phyloP scores from a whole-genome alignment of 495 filamentous ascomycete genomes.

The Hypoxylon perforatum region DNA sequence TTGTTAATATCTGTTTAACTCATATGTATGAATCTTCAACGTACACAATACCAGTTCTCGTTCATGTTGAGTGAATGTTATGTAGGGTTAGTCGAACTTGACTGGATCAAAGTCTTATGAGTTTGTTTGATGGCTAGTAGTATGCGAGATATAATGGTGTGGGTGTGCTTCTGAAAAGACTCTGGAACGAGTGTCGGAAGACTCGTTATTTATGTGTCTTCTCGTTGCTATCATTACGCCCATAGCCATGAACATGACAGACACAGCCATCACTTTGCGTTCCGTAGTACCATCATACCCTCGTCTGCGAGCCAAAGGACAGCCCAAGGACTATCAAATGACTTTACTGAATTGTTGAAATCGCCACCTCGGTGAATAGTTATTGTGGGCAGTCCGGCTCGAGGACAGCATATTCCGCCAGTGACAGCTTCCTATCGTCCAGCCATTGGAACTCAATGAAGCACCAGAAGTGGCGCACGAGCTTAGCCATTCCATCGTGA shows the following conservation, averaged over 20 bases:
- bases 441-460: neutral
- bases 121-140: neutral
- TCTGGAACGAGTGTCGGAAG: neutral
- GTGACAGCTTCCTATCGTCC: neutral
- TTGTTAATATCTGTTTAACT: neutral
- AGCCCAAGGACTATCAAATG: conserved; percentile 11
- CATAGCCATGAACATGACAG: no score
- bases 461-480: neutral
- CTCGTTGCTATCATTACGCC: no score
- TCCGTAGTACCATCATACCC: neutral
- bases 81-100: neutral
- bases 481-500: conserved; percentile 9
- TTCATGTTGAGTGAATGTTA: neutral
- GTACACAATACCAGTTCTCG: conserved; percentile 8
- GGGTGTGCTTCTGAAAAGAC: neutral
- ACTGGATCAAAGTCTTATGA: neutral
- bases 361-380: conserved; percentile 9
- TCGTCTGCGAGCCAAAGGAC: conserved; percentile 4
- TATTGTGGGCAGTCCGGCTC: neutral
- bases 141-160: neutral
- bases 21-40: neutral
- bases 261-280: no score
- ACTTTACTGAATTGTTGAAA: neutral
- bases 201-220: neutral
- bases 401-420: neutral